Evolutionary conservation across 768 basidiomycete genomes (phyloP).

Genomic region (Serendipita sp.): DNA sequence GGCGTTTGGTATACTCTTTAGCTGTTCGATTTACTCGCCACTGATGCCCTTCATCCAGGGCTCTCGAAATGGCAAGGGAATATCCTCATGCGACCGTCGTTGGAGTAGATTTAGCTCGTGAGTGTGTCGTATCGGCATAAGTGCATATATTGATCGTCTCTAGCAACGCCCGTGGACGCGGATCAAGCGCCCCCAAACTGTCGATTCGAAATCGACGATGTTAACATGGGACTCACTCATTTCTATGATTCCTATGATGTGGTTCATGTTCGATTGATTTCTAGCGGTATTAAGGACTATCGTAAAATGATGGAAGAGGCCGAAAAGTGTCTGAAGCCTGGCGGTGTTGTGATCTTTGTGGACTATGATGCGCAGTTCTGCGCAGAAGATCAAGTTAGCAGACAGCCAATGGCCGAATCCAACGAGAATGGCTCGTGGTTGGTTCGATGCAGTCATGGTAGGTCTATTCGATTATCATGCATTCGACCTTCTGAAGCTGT

Average conservation of each 20-base stretch:
- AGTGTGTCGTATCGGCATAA: background rate
- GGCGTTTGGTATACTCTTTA: background rate
- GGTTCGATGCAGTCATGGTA: background rate
- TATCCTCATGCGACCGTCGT: background rate
- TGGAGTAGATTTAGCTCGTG: background rate
- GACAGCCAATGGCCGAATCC: background rate
- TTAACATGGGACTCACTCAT: conserved; percentile 5
- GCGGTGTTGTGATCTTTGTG: background rate
- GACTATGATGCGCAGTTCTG: conserved; percentile 3
- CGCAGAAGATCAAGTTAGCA: background rate
- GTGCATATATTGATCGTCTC: background rate
- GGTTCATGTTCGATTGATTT: conserved; percentile 7
- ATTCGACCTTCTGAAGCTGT: background rate
- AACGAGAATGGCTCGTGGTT: conserved; percentile 1
- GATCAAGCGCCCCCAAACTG: background rate
- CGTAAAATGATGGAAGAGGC: conserved; percentile 4
- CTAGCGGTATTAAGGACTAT: conserved; percentile 6
- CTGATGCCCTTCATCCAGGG: background rate
- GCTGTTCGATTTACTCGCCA: background rate
- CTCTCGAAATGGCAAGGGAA: background rate
- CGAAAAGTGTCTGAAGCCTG: background rate
- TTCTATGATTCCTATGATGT: conserved; percentile 9
- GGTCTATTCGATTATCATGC: background rate
- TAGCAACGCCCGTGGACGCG: background rate
- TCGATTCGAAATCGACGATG: conserved; percentile 6